Base-by-base conservation (phyloP, 768 basidiomycete genomes). In the Xanthoconium purpureum region DNA sequence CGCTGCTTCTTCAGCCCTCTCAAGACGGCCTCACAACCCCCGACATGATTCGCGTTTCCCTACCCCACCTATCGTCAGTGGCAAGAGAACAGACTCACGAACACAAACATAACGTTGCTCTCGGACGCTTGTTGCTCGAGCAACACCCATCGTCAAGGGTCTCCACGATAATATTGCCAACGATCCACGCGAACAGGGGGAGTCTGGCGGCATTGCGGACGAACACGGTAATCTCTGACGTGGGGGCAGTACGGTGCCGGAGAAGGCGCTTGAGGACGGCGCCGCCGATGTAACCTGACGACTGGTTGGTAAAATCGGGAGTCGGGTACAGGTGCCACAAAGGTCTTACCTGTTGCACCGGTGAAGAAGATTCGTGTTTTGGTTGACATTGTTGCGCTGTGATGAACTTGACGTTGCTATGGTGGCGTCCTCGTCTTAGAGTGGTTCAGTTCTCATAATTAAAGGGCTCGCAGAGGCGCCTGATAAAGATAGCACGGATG, bases 1-100 rank as follows among this genome's bases (percentile, higher is more conserved):
- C 77, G 68, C n/a, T 75, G 66, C 59, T 72, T 77, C 70, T 78
- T 81, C 65, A 83, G 56, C 0, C 86, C 84, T n/a, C n/a, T n/a
- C n/a, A n/a, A n/a, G n/a, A n/a, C n/a, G n/a, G n/a, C n/a, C n/a
- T n/a, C n/a, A n/a, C 74, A 74, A 0, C 78, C 77, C 0, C 62
- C 61, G 0, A 80, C 46, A 52, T 83, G 66, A 54, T 86, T 83
- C 8, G 73, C 62, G 55, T 79, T 69, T 0, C 77, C 76, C 78
- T 77, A 47, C 12, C 20, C 13, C 28, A 24, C 6, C 14, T n/a
- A 30, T 8, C 52, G 30, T 47, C 37, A 33, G 15, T 13, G 8
- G 7, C 36, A 12, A 6, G 18, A 28, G 2, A 17, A 9, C 13
- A n/a, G 6, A 60, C 66, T n/a, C 44, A 80, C 77, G 54, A 63